Evolutionary conservation across 805 yeast species (phyloP), one percentile per base, ranked within the genome.

Genomic region (Maudiozyma saulgeensis): DNA sequence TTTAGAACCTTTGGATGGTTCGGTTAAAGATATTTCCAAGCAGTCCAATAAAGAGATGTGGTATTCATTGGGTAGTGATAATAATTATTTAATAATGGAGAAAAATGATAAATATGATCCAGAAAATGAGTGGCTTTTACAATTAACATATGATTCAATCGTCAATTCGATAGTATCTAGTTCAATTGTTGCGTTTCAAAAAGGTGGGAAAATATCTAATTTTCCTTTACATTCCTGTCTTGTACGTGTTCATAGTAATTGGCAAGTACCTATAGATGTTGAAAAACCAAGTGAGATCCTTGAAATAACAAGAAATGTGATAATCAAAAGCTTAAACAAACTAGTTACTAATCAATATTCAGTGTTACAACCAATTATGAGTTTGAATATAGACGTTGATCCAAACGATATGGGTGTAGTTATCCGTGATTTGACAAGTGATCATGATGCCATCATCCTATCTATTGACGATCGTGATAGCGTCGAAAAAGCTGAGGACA

Each of bases 311-410:
- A 69, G 86, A 46, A 59, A 68, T 15, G 73, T 80, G 0, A 66
- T 77, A 3, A 51, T 63, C 9, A 67, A 70, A 15, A 71, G 74
- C 0, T 51, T 81, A 6, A 55, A 54, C 3, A 53, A 57, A 6
- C 45, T 51, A 1, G 15, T 47, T 4, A 48, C 62, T 2, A 50
- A 48, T 0, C 55, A 64, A 1, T 79, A 77, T 60, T 75, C 82
- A 1, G 64, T 90, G 1, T 70, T 91, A 64, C 98, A 93, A 66
- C 99, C 99, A 0, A 73, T 85, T 28, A 91, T 93, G 97, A 73
- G 76, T 35, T 82, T 89, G 4, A 72, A 72, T 7, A 80, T 93
- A 1, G 77, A 74, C 46, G 83, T 82, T 2, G 75, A 75, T 48
- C 84, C 88, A 31, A 83, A 78, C 49, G 86, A 84, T 50, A 67